Evolutionary conservation across 352 stramenopile genomes (phyloP).

Genomic region (Phytophthora palmivora): DNA sequence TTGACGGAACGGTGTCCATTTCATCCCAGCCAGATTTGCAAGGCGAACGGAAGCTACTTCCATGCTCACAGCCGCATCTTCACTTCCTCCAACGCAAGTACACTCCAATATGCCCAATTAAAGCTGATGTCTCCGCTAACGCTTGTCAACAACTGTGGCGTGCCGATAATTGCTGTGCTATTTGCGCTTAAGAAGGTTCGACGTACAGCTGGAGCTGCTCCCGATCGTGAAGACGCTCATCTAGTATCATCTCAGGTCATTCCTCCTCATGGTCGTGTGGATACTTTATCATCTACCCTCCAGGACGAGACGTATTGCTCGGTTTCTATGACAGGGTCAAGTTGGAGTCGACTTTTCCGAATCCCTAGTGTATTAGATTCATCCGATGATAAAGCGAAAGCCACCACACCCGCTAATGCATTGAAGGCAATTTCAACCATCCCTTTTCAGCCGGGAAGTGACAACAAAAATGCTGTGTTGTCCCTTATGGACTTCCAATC

Average conservation of each 20-base stretch:
- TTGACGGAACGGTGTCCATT: constrained; percentile 77
- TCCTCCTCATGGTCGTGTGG: constrained; percentile 45
- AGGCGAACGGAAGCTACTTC: constrained; percentile 77
- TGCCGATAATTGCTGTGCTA: constrained; percentile 68
- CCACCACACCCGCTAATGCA: constrained; percentile 3
- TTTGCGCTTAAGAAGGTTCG: constrained; percentile 87
- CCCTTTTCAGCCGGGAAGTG: constrained; percentile 12
- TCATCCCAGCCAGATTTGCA: constrained; percentile 74
- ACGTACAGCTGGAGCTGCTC: constrained; percentile 46
- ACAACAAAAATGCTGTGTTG: constrained; percentile 50
- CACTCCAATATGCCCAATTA: constrained; percentile 73
- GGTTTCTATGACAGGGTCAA: constrained; percentile 79
- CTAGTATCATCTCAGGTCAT: constrained; percentile 76
- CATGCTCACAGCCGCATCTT: constrained; percentile 69
- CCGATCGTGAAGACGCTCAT: constrained; percentile 77
- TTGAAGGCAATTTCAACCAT: constrained; percentile 29
- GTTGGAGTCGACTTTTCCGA: constrained; percentile 80
- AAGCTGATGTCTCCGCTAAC: constrained; percentile 68
- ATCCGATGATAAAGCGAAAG: constrained; percentile 5
- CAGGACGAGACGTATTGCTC: constrained; percentile 82
- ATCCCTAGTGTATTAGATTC: constrained; percentile 47
- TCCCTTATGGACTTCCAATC: constrained; percentile 65
- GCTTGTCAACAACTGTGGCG: constrained; percentile 83
- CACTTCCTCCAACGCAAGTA: constrained; percentile 69
- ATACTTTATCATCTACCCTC: constrained; percentile 75